A percentile compares a stretch with the other conserved stretches of the same genome.
Conservation (phyloP, 108 stramenopile species). For the Stephanodiscus minutulus region DNA sequence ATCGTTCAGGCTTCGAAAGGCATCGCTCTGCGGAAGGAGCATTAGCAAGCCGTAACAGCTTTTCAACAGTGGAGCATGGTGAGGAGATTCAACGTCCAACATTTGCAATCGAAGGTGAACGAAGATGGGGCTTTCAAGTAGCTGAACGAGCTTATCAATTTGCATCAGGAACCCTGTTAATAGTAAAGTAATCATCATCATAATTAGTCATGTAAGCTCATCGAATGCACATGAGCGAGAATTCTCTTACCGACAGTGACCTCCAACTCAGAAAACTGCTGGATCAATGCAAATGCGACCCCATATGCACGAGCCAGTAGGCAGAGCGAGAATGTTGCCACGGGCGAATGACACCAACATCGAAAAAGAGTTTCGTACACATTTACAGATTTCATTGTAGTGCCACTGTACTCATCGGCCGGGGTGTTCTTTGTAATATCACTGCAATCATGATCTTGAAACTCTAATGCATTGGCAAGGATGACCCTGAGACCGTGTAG, state of each 20-base stretch:
- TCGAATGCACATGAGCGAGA: background rate
- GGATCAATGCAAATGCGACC: conserved; percentile 89
- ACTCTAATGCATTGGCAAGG: conserved; percentile 58
- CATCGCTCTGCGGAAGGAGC: conserved; percentile 94
- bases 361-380: conserved; percentile 88
- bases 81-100: conserved; percentile 86
- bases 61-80: conserved; percentile 89
- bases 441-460: conserved; percentile 17
- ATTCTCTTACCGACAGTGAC: conserved; percentile 82
- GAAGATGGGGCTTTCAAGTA: conserved; percentile 98
- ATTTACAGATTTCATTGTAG: conserved; percentile 50
- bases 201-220: background rate
- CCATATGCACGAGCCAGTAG: conserved; percentile 96
- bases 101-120: conserved; percentile 95
- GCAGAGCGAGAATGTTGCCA: conserved; percentile 95
- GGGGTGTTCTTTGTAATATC: conserved; percentile 18
- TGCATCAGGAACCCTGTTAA: conserved; percentile 88
- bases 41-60: conserved; percentile 94
- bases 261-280: conserved; percentile 87
- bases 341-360: conserved; percentile 98
- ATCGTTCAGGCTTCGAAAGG: conserved; percentile 86
- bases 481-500: conserved; percentile 83
- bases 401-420: conserved; percentile 34
- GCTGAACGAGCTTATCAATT: conserved; percentile 95
- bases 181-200: background rate